These are phyloP conservation scores for Linnemannia schmuckeri DNA, from an alignment of 192 early-diverging fungal genomes.

Conservation along the genomic window DNA sequence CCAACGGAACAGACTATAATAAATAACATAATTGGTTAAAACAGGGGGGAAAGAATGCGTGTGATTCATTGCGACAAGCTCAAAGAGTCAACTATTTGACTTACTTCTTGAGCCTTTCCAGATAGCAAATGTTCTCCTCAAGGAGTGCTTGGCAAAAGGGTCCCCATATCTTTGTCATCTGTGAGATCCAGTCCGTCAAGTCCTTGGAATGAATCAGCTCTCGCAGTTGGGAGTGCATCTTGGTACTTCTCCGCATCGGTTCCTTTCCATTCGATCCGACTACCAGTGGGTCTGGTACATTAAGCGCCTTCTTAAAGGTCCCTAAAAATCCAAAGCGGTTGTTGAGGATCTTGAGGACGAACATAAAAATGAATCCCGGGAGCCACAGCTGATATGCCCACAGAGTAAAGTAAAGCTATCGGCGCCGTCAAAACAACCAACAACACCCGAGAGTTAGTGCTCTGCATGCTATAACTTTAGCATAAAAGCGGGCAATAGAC, in stretches of 20 bases:
- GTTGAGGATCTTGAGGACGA: slow-evolving; percentile 39
- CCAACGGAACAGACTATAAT: slow-evolving; percentile 42
- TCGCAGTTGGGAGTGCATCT: slow-evolving; percentile 39
- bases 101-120: slow-evolving; percentile 53
- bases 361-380: slow-evolving; percentile 33
- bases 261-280: background rate
- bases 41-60: background rate
- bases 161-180: slow-evolving; percentile 52
- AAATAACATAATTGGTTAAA: background rate
- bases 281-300: slow-evolving; percentile 15
- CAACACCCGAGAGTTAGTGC: background rate
- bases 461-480: no score
- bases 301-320: slow-evolving; percentile 17
- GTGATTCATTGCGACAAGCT: background rate
- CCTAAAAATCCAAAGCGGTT: slow-evolving; percentile 46
- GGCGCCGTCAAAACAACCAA: background rate
- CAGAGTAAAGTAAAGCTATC: slow-evolving; percentile 35
- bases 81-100: background rate
- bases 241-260: slow-evolving; percentile 4
- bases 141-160: slow-evolving; percentile 43
- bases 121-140: slow-evolving; percentile 41
- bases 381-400: slow-evolving; percentile 48
- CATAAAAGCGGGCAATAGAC: background rate
- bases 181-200: slow-evolving; percentile 49
- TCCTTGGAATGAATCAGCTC: slow-evolving; percentile 53